phyloP scores from a whole-genome alignment of 345 rosid genomes.

The Clarkia xantiana region DNA sequence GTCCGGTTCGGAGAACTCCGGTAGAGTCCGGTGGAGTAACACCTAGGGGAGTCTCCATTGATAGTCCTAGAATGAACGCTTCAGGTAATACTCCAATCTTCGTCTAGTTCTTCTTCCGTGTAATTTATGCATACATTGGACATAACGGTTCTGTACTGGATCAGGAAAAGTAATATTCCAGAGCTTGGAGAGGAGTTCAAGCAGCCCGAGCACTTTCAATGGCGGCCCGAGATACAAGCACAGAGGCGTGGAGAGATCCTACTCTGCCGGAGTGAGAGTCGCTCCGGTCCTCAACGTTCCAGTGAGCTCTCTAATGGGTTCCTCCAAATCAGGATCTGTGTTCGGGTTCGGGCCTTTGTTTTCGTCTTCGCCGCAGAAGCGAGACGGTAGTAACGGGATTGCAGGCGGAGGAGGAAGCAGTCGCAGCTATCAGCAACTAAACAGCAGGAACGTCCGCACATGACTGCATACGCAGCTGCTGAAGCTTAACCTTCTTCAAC shows the following conservation, averaged over 20 bases:
- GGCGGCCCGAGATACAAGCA: constrained; percentile 72
- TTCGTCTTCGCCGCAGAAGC: constrained; percentile 38
- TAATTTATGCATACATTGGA: background rate
- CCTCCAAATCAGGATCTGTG: constrained; percentile 39
- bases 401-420: constrained; percentile 2
- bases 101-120: background rate
- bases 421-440: background rate
- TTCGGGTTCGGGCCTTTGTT: constrained; percentile 43
- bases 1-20: constrained; percentile 36
- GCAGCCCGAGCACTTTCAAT: constrained; percentile 90
- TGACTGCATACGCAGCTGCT: too few relatives aligned
- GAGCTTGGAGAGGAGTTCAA: constrained; percentile 84
- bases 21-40: constrained; percentile 18
- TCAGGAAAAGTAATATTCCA: constrained; percentile 80
- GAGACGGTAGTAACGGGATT: constrained; percentile 1
- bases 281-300: constrained; percentile 67
- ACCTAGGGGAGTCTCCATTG: constrained; percentile 58
- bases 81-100: constrained; percentile 30
- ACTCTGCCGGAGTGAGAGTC: constrained; percentile 66
- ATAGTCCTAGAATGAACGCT: constrained; percentile 86
- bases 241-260: constrained; percentile 81
- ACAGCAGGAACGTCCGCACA: constrained; percentile 2
- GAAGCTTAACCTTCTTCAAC: too few relatives aligned
- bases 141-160: too few relatives aligned
- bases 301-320: constrained; percentile 43